Percentiles rank a stretch among this genome's conserved stretches.
phyloP scores from a whole-genome alignment of 768 basidiomycete genomes.

The Panus rudis region DNA sequence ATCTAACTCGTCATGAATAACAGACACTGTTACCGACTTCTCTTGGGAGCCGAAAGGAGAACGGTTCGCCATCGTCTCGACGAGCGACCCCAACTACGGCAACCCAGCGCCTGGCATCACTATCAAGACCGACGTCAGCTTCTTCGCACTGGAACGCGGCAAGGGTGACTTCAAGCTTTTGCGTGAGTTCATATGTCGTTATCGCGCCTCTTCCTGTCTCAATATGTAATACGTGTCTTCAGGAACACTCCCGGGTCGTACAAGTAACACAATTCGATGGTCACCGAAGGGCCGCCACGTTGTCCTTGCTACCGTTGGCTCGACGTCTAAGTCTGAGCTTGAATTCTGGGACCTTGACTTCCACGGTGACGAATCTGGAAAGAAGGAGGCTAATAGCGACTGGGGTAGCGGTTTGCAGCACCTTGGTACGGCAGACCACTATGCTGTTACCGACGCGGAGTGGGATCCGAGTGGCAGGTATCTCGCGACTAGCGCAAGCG shows the following conservation, averaged over 20 bases:
- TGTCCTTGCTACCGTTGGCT: constrained; percentile 92
- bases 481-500: constrained; percentile 87
- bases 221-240: constrained; percentile 3
- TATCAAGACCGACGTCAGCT: constrained; percentile 94
- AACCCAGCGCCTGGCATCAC: constrained; percentile 86
- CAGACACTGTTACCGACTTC: constrained; percentile 92
- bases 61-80: constrained; percentile 93
- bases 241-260: constrained; percentile 76
- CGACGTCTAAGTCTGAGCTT: constrained; percentile 90
- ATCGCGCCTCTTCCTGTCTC: constrained; percentile 1
- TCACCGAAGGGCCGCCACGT: constrained; percentile 94
- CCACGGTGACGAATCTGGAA: constrained; percentile 52
- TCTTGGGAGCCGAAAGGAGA: constrained; percentile 99
- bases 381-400: constrained; percentile 50
- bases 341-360: constrained; percentile 99
- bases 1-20: neutral
- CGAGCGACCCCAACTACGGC: constrained; percentile 87
- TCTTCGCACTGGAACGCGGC: constrained; percentile 87
- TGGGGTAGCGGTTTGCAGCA: constrained; percentile 85
- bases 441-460: constrained; percentile 94
- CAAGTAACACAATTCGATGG: constrained; percentile 94
- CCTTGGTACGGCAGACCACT: constrained; percentile 85
- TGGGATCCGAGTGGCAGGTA: constrained; percentile 98
- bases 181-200: constrained; percentile 40
- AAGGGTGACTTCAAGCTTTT: constrained; percentile 95